Conservation (phyloP, 2,329 filamentous ascomycete species). For the Catunica adiposa region DNA sequence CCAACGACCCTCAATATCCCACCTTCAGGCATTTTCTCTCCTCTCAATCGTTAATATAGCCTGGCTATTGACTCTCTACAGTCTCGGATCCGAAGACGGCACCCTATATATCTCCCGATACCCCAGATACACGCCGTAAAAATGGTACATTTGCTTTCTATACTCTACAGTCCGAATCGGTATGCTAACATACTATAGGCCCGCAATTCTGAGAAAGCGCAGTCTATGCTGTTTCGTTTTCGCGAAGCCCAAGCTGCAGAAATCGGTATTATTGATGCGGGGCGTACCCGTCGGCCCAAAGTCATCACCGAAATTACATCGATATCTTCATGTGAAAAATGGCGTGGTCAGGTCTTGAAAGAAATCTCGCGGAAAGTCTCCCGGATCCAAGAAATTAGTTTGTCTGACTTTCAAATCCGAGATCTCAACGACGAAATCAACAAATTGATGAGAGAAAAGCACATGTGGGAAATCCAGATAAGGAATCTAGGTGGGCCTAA, state of each 20-base stretch:
- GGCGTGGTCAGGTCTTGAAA: conserved; percentile 93
- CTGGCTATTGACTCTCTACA: not conserved
- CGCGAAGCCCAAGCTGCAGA: conserved; percentile 92
- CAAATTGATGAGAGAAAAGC: conserved; percentile 96
- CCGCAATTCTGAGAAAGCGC: conserved; percentile 94
- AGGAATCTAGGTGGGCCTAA: conserved; percentile 91
- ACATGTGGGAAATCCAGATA: conserved; percentile 98
- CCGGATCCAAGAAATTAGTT: conserved; percentile 75
- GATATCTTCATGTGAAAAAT: conserved; percentile 85
- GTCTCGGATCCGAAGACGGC: not conserved
- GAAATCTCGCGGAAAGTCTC: conserved; percentile 95
- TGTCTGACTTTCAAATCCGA: conserved; percentile 94
- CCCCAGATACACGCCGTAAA: not conserved
- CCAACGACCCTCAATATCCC: not conserved
- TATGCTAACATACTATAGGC: conserved; percentile 36
- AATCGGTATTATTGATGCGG: conserved; percentile 86
- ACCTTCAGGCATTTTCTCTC: not conserved
- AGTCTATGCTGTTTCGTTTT: conserved; percentile 99
- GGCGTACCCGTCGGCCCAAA: conserved; percentile 77
- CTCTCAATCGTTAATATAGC: not conserved
- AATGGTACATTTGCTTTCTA: not conserved
- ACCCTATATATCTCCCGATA: not conserved
- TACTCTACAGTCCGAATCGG: not conserved
- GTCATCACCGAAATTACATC: conserved; percentile 72
- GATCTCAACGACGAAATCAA: conserved; percentile 99